A percentile compares a stretch with the other conserved stretches of the same genome.
These are phyloP conservation scores for Herpotrichia juniperi DNA, from an alignment of 2,329 filamentous ascomycete genomes.

Conservation along the genomic window DNA sequence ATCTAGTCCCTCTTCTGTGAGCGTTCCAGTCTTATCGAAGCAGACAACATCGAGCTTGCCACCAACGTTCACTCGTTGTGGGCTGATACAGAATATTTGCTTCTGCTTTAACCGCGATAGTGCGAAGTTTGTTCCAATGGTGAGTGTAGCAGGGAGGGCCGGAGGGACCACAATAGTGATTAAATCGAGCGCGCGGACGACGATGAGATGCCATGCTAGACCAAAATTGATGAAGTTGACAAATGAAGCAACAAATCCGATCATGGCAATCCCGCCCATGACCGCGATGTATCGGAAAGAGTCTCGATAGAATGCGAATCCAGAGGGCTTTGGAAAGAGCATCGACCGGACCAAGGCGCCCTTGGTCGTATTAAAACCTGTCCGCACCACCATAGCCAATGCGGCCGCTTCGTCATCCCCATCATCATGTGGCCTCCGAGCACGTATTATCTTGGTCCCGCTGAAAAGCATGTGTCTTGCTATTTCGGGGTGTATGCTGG, in stretches of 20 bases:
- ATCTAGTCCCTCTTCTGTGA: slow-evolving; percentile 95
- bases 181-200: slow-evolving; percentile 89
- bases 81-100: slow-evolving; percentile 96
- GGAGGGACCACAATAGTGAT: slow-evolving; percentile 98
- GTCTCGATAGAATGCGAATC: slow-evolving; percentile 98
- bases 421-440: slow-evolving; percentile 84
- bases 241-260: slow-evolving; percentile 90
- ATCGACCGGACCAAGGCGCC: slow-evolving; percentile 94
- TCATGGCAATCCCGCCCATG: slow-evolving; percentile 83
- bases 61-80: slow-evolving; percentile 94
- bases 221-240: slow-evolving; percentile 89
- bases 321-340: slow-evolving; percentile 97
- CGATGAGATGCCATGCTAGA: slow-evolving; percentile 86
- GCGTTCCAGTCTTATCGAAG: slow-evolving; percentile 98
- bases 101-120: slow-evolving; percentile 83
- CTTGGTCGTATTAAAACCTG: slow-evolving; percentile 97
- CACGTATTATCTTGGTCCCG: slow-evolving; percentile 93
- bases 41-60: slow-evolving; percentile 96
- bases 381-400: slow-evolving; percentile 88
- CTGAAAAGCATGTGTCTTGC: slow-evolving; percentile 92
- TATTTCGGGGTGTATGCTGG: slow-evolving; percentile 80
- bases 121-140: slow-evolving; percentile 96
- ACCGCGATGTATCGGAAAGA: slow-evolving; percentile 98
- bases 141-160: slow-evolving; percentile 90
- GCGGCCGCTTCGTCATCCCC: slow-evolving; percentile 90